Evolutionary conservation across 805 yeast genomes (phyloP).

Genomic region (Nakazawaea wyomingensis): DNA sequence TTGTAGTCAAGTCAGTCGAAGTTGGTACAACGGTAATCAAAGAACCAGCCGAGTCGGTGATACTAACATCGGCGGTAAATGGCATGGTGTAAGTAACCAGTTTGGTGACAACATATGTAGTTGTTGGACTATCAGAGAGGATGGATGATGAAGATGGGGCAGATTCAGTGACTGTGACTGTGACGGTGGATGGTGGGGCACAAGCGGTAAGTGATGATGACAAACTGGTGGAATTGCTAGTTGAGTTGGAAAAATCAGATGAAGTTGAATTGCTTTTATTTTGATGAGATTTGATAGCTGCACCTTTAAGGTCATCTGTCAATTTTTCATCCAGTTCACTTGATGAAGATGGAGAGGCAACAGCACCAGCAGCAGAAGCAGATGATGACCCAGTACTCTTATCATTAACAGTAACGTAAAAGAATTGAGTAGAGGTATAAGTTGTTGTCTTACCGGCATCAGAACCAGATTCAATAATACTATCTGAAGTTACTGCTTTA

Average conservation of each 20-base stretch:
- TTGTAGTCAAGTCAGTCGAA: constrained; percentile 24
- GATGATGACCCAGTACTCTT: constrained; percentile 9
- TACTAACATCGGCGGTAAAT: constrained; percentile 25
- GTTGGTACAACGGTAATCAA: constrained; percentile 24
- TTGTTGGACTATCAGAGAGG: constrained; percentile 13
- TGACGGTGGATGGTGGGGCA: constrained; percentile 10
- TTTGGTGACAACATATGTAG: constrained; percentile 17
- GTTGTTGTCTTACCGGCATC: constrained; percentile 10
- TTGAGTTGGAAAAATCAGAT: too few relatives aligned
- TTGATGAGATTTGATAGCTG: too few relatives aligned
- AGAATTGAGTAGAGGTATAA: constrained; percentile 14
- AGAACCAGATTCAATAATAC: not conserved
- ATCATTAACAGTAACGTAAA: constrained; percentile 6
- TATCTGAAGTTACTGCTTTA: constrained; percentile 7
- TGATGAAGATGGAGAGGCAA: not conserved
- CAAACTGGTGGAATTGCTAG: too few relatives aligned
- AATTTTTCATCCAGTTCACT: too few relatives aligned
- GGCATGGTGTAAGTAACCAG: constrained; percentile 24
- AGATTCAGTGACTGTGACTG: constrained; percentile 22
- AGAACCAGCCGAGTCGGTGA: constrained; percentile 26
- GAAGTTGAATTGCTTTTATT: not conserved
- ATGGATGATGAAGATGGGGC: constrained; percentile 10
- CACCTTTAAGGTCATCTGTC: not conserved
- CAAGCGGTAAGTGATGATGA: constrained; percentile 4
- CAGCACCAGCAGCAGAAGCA: constrained; percentile 3